Conservation (phyloP, 129 eudicot species). For the Saposhnikovia divaricata region DNA sequence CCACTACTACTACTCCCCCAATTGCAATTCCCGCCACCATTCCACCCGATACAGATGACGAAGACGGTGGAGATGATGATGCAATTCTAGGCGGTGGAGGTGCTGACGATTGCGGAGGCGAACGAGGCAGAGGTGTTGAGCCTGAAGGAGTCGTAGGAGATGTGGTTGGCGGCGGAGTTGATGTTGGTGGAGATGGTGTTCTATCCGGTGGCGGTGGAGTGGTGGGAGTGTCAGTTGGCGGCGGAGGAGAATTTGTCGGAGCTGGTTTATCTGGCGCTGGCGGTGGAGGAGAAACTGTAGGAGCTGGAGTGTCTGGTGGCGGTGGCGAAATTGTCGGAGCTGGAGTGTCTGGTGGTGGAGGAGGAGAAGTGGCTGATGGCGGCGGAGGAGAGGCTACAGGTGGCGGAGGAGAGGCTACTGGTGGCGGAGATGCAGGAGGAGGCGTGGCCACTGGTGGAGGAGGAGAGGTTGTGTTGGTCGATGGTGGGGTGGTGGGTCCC, state of each 20-base stretch:
- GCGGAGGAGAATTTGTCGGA: slow-evolving; percentile 26
- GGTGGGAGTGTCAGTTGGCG: slow-evolving; percentile 19
- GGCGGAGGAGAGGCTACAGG: not conserved
- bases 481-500: slow-evolving; percentile 37
- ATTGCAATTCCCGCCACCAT: slow-evolving; percentile 71
- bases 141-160: slow-evolving; percentile 35
- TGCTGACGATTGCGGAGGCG: not conserved
- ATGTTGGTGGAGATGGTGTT: too few relatives aligned
- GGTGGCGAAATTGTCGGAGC: slow-evolving; percentile 38
- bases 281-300: slow-evolving; percentile 33
- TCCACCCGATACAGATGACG: slow-evolving; percentile 51
- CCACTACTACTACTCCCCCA: slow-evolving; percentile 57
- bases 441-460: slow-evolving; percentile 24
- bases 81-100: slow-evolving; percentile 26
- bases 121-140: slow-evolving; percentile 12
- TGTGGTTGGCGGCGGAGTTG: slow-evolving; percentile 12
- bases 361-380: not conserved
- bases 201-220: slow-evolving; percentile 15
- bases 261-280: slow-evolving; percentile 20
- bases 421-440: slow-evolving; percentile 32
- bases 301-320: slow-evolving; percentile 21
- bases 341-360: slow-evolving; percentile 15
- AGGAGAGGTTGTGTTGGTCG: slow-evolving; percentile 33
- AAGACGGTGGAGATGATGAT: slow-evolving; percentile 36
- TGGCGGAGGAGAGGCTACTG: slow-evolving; percentile 27